phyloP scores from a whole-genome alignment of 1,284 basidiomycete genomes.

The Fomitopsis palustris region DNA sequence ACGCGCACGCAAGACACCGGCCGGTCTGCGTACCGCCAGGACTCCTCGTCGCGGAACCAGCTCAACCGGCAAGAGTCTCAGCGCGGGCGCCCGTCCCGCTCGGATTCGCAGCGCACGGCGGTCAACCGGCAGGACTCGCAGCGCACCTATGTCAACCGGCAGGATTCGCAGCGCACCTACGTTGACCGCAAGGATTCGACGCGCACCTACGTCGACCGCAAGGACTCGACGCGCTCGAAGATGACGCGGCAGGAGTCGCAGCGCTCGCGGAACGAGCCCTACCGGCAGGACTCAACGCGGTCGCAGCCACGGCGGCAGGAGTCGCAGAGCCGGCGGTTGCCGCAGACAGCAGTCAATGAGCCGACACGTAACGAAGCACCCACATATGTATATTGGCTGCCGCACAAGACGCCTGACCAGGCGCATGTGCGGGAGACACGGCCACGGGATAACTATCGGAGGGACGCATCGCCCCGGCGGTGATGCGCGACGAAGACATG shows the following conservation, averaged over 20 bases:
- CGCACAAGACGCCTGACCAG: constrained; percentile 30
- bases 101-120: constrained; percentile 3
- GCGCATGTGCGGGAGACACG: constrained; percentile 29
- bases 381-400: constrained; percentile 35
- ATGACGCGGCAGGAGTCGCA: constrained; percentile 12
- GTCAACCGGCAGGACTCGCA: constrained; percentile 11
- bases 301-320: constrained; percentile 1
- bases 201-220: constrained; percentile 7
- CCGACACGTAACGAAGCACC: constrained; percentile 30
- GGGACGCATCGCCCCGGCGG: constrained; percentile 45
- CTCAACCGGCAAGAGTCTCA: constrained; percentile 4
- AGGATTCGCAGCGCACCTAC: constrained; percentile 8
- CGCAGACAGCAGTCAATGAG: constrained; percentile 7
- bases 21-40: constrained; percentile 12
- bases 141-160: constrained; percentile 8
- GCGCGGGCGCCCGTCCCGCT: not conserved
- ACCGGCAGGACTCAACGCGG: constrained; percentile 3
- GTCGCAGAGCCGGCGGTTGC: constrained; percentile 8
- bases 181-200: constrained; percentile 10
- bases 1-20: constrained; percentile 12
- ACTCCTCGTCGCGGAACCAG: constrained; percentile 7
- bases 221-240: constrained; percentile 9
- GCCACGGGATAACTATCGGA: constrained; percentile 35
- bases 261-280: not conserved
- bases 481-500: constrained; percentile 26